Evolutionary conservation across 495 filamentous ascomycete species (phyloP), one percentile per base, ranked within the genome.

Genomic region (Aspergillus sparsus): DNA sequence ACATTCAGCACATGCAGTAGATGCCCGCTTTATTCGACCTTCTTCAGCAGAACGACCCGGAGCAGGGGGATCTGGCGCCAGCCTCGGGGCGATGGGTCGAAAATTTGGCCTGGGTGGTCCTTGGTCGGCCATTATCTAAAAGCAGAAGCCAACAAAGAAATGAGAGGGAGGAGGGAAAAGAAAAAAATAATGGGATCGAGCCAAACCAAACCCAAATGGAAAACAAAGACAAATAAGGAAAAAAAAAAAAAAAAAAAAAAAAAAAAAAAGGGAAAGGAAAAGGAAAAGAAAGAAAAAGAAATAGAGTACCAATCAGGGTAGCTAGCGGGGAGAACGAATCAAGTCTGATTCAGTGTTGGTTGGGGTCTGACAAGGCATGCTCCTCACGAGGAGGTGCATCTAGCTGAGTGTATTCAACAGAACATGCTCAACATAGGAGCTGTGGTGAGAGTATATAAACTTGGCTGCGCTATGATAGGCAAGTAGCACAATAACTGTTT

Each of bases 1-100:
- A 62, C 77, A 79, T 59, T 79, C 74, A 33, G 57, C 62, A 60
- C 77, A 79, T 21, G 77, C 77, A 11, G 71, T 72, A 10, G 75
- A 78, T 8, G 73, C 75, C 56, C 77, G 66, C 54, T 72, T 78
- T 49, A 71, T 72, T 49, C 72, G 69, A 37, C 56, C 60, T 9
- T 79, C 75, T 27, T 78, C 76, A 15, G 66, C 44, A 13, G 57
- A 46, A 18, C 60, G 49, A 16, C 50, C 62, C 45, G 63, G 58
- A 13, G 63, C 49, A 31, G 60, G 66, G 42, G 47, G 37, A 3
- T 60, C 68, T 15, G 53, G 47, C 18, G 50, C 50, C 12, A 62
- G 62, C 31, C 73, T 68, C 52, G 75, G 75, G 16, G 75, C 75
- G 60, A 78, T 68, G 47, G 72, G 64, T 53, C 74, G 68, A 58